These are phyloP conservation scores for Zoysia japonica DNA, from an alignment of 176 grass and related monocot genomes.

Conservation along the genomic window DNA sequence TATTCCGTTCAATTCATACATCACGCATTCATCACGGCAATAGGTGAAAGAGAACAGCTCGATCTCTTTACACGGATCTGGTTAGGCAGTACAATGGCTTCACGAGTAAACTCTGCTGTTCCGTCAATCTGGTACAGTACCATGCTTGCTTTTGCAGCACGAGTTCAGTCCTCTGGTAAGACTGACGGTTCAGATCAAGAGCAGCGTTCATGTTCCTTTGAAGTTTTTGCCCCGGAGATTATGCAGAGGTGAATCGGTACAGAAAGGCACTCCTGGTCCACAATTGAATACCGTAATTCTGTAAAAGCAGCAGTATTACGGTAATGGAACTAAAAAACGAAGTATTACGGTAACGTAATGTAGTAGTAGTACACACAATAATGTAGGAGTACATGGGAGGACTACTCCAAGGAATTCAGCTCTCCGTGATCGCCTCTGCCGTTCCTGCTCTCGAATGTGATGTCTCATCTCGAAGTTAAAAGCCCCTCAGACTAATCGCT, in stretches of 20 bases:
- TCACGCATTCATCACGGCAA: no score
- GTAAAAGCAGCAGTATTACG: not conserved
- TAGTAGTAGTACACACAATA: no score
- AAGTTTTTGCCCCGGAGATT: no score
- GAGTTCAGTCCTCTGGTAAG: not conserved
- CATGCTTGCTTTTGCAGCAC: constrained; percentile 5
- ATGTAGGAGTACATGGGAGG: no score
- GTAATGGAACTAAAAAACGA: no score
- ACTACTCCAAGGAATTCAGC: no score
- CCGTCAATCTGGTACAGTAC: constrained; percentile 18
- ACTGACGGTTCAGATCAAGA: not conserved
- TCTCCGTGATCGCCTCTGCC: not conserved
- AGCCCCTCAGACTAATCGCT: constrained; percentile 35
- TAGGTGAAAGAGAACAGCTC: no score
- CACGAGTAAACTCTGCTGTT: not conserved
- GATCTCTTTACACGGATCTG: not conserved
- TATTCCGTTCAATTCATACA: no score
- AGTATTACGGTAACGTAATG: not conserved
- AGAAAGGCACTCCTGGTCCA: not conserved
- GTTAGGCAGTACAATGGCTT: not conserved
- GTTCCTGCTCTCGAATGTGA: constrained; percentile 46
- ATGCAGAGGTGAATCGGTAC: not conserved
- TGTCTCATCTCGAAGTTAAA: constrained; percentile 41
- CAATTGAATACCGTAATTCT: not conserved
- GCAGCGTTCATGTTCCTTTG: not conserved